Conservation (phyloP, 2,329 filamentous ascomycete genomes). For the Curvularia lunata region DNA sequence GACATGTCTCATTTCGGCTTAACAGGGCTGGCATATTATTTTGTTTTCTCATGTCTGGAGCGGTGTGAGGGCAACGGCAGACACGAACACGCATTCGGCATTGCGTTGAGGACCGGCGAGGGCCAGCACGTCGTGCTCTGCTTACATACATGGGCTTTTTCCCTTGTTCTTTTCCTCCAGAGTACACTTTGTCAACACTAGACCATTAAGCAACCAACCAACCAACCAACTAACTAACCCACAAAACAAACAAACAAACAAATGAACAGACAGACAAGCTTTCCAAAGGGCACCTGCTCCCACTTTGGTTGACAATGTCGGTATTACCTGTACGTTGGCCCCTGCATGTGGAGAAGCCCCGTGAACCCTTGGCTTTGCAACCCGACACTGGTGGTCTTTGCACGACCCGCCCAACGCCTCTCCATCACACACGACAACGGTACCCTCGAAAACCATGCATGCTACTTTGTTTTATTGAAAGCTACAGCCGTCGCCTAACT, state of each 20-base stretch:
- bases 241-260: not conserved
- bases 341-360: not conserved
- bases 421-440: not conserved
- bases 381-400: too few species aligned
- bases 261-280: not conserved
- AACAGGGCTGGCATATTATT: not conserved
- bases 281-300: not conserved
- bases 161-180: not conserved
- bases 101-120: not conserved
- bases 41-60: not conserved
- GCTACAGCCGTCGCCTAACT: conserved; percentile 9
- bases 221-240: too few species aligned
- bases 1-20: not conserved
- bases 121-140: not conserved
- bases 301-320: not conserved
- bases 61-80: not conserved
- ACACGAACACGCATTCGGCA: not conserved
- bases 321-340: not conserved
- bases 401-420: not conserved
- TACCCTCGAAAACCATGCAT: not conserved
- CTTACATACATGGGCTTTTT: not conserved
- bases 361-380: not conserved
- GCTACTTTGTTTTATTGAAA: conserved; percentile 11
- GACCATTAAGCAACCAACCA: not conserved
- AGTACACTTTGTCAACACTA: not conserved